Evolutionary conservation across 2,329 filamentous ascomycete genomes (phyloP).

Genomic region (Emmonsia crescens): DNA sequence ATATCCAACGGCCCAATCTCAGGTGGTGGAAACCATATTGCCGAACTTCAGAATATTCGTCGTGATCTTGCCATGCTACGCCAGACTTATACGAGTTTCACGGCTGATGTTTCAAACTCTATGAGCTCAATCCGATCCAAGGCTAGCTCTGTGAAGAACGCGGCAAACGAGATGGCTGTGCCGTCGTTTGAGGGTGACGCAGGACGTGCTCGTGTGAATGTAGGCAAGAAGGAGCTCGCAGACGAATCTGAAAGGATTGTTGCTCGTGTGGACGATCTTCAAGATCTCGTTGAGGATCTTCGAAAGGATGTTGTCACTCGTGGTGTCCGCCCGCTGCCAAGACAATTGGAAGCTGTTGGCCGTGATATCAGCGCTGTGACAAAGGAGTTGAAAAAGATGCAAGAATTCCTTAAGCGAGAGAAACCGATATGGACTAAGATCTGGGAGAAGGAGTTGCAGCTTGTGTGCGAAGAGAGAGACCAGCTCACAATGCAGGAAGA

Average conservation of each 20-base stretch:
- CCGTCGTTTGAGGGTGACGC: constrained; percentile 63
- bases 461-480: constrained; percentile 90
- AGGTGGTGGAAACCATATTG: constrained; percentile 48
- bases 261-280: constrained; percentile 87
- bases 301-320: constrained; percentile 93
- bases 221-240: constrained; percentile 76
- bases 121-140: constrained; percentile 78
- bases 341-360: constrained; percentile 78
- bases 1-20: constrained; percentile 11
- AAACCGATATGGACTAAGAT: constrained; percentile 98
- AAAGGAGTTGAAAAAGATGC: constrained; percentile 84
- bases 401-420: constrained; percentile 76
- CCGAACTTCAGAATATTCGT: constrained; percentile 69
- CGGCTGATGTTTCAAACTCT: constrained; percentile 74
- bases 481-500: constrained; percentile 95
- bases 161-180: constrained; percentile 58
- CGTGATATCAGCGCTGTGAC: constrained; percentile 76
- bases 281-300: constrained; percentile 90
- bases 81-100: constrained; percentile 87
- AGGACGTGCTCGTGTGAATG: constrained; percentile 76
- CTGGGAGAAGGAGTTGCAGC: constrained; percentile 94
- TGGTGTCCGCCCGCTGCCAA: constrained; percentile 79
- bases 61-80: constrained; percentile 83
- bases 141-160: constrained; percentile 67
- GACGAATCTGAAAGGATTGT: constrained; percentile 85